A percentile compares a stretch with the other conserved stretches of the same genome.
phyloP scores from a whole-genome alignment of 345 rosid genomes.

The Odontarrhena argentea region DNA sequence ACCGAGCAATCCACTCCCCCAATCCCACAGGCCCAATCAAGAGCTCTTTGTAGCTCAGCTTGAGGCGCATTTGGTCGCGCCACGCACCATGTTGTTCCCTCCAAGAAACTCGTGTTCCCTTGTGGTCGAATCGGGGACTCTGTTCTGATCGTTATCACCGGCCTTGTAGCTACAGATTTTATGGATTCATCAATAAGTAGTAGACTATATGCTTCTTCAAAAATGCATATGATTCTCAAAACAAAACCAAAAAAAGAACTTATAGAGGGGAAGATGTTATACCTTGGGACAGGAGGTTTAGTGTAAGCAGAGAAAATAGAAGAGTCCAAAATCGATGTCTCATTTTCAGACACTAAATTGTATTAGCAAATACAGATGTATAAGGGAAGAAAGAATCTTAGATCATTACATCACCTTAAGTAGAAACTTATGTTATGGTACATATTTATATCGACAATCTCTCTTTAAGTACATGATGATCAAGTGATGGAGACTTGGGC shows the following conservation, averaged over 20 bases:
- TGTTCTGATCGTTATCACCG: constrained; percentile 47
- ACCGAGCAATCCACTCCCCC: constrained; percentile 79
- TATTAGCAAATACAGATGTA: not conserved
- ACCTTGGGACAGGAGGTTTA: constrained; percentile 31
- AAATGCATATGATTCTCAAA: not conserved
- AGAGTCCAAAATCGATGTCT: constrained; percentile 22
- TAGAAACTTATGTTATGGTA: constrained; percentile 16
- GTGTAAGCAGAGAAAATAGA: constrained; percentile 25
- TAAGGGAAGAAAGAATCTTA: constrained; percentile 11
- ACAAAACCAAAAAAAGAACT: not conserved
- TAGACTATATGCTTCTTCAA: no score
- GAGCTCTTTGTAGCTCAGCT: constrained; percentile 74
- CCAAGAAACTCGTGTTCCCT: constrained; percentile 85
- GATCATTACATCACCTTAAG: constrained; percentile 25
- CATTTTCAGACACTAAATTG: constrained; percentile 23
- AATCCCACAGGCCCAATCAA: constrained; percentile 95
- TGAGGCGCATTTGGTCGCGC: constrained; percentile 71
- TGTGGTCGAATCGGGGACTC: constrained; percentile 62
- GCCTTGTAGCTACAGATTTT: constrained; percentile 27
- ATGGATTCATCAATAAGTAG: no score
- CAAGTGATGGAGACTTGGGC: constrained; percentile 14
- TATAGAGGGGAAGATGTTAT: not conserved
- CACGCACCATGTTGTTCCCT: constrained; percentile 83
- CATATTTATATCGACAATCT: not conserved
- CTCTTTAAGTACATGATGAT: constrained; percentile 12